Percentiles rank a stretch among this genome's conserved stretches.
Conservation (phyloP, 441 rosid species). For the Adansonia gregorii region DNA sequence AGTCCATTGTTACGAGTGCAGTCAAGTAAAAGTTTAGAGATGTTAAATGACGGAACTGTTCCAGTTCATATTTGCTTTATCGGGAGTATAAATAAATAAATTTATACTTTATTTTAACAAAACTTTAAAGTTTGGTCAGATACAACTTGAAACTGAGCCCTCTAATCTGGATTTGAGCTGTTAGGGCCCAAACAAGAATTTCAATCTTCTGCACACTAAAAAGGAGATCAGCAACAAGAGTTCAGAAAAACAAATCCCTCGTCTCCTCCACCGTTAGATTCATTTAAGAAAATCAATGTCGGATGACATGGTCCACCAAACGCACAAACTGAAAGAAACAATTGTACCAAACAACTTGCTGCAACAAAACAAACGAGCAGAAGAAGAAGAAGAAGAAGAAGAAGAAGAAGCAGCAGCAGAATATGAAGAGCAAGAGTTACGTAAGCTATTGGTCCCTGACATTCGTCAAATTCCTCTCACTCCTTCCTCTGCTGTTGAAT, state of each 20-base stretch:
- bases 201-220: neutral
- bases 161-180: neutral
- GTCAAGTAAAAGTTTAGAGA: conserved; percentile 47
- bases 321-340: conserved; percentile 31
- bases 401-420: conserved; percentile 22
- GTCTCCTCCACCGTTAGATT: neutral
- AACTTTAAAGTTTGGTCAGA: neutral
- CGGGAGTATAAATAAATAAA: conserved; percentile 39
- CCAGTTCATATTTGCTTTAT: conserved; percentile 70
- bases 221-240: neutral
- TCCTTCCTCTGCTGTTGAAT: conserved; percentile 73
- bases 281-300: conserved; percentile 8
- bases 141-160: neutral
- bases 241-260: neutral
- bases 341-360: neutral
- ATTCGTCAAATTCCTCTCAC: conserved; percentile 50
- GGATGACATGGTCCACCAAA: conserved; percentile 28
- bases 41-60: conserved; percentile 54
- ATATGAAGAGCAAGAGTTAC: conserved; percentile 50
- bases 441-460: conserved; percentile 59
- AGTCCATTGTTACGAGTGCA: conserved; percentile 43
- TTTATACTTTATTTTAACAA: neutral
- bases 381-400: conserved; percentile 25
- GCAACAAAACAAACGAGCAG: conserved; percentile 8
- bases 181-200: neutral